phyloP scores from a whole-genome alignment of 148 eudicot species.

The Dysphania ambrosioides region DNA sequence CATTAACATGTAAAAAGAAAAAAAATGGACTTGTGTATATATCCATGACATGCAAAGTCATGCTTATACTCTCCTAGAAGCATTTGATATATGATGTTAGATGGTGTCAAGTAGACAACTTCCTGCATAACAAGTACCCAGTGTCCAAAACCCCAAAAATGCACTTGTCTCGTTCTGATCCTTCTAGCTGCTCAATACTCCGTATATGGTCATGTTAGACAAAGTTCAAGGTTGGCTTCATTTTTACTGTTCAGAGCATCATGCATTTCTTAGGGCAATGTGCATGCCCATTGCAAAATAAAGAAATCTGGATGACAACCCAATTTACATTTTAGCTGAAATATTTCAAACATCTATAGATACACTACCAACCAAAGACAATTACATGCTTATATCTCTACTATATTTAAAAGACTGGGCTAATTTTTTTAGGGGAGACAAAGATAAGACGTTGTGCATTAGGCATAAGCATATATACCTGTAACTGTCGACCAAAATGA shows the following conservation, averaged over 20 bases:
- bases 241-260: neutral
- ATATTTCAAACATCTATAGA: neutral
- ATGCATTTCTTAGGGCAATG: neutral
- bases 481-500: conserved; percentile 80
- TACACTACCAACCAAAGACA: neutral
- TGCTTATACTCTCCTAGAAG: neutral
- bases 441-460: neutral
- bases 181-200: neutral
- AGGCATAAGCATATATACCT: conserved; percentile 39
- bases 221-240: neutral
- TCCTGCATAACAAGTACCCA: neutral
- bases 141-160: neutral
- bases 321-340: neutral
- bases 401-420: neutral
- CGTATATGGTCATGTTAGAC: neutral
- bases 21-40: neutral
- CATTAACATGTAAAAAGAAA: neutral
- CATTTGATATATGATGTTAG: neutral
- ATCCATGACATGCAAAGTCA: neutral
- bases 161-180: neutral
- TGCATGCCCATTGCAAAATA: neutral
- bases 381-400: neutral
- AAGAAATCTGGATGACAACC: neutral
- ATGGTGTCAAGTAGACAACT: neutral
- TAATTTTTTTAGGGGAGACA: neutral